Evolutionary conservation across 805 yeast species (phyloP), one percentile per base, ranked within the genome.

Genomic region (Candida morakotiae): DNA sequence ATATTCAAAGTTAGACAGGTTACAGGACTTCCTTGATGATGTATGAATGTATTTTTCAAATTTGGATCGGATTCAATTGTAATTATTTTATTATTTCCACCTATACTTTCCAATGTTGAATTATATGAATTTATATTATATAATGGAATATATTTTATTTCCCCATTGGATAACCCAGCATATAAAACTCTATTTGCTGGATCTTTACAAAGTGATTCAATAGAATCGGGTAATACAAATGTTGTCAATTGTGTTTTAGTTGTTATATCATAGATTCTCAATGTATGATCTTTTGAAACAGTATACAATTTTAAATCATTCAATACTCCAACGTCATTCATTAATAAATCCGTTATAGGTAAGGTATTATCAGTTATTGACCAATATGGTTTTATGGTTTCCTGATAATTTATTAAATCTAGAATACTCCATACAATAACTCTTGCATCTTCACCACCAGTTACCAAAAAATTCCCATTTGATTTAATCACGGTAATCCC

Each of bases 361-460:
- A 79, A 61, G 0, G 79, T 63, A 51, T 82, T 84, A 48, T 83
- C 88, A 6, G 80, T 73, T 35, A 83, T 61, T 6, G 77, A 63
- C 28, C 69, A 71, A 35, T 67, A 64, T 2, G 91, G 88, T 52
- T 79, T 82, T 19, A 73, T 46, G 4, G 53, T 57, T 13, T 63
- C 66, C 0, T 56, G 55, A 1, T 55, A 40, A 5, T 64, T 47
- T 15, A 81, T 61, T 33, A 89, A 62, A 47, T 87, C 94, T 14
- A 67, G 44, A 0, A 81, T 62, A 43, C 73, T 75, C 94, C 95
- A 89, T 3, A 84, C 73, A 18, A 82, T 68, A 11, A 83, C 72
- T 44, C 96, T 69, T 1, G 95, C 79, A 63, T 91, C 98, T 28
- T 69, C 71, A 47, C 95, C 87, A n/a, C 83, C 86, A 4, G 89